Percentiles rank a stretch among this genome's conserved stretches.
Evolutionary conservation across 2,329 filamentous ascomycete genomes (phyloP).

Genomic region (Ceratocystis variospora): DNA sequence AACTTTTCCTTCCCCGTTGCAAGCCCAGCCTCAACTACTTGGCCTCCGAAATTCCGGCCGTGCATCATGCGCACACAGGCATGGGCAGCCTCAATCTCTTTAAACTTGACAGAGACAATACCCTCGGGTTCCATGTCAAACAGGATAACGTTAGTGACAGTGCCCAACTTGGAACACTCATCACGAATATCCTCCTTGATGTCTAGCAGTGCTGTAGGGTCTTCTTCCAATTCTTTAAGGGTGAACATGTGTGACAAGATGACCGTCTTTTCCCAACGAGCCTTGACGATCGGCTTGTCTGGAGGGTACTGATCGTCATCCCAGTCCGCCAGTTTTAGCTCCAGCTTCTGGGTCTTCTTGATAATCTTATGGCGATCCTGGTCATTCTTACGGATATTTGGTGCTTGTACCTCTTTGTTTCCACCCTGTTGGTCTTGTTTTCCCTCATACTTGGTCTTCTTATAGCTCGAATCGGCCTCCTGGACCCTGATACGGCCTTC

Average conservation of each 20-base stretch:
- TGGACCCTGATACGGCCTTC: conserved; percentile 65
- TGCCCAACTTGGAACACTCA: conserved; percentile 73
- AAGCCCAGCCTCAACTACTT: conserved; percentile 56
- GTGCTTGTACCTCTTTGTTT: conserved; percentile 21
- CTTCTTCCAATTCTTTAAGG: conserved; percentile 67
- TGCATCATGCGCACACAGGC: conserved; percentile 64
- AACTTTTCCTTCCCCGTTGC: conserved; percentile 60
- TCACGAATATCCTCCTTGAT: conserved; percentile 92
- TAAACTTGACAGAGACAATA: conserved; percentile 73
- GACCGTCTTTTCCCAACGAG: conserved; percentile 62
- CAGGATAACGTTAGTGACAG: conserved; percentile 79
- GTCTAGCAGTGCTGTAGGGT: conserved; percentile 68
- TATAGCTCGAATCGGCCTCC: conserved; percentile 79
- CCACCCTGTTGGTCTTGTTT: conserved; percentile 30
- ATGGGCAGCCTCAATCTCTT: conserved; percentile 52
- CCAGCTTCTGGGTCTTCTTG: conserved; percentile 77
- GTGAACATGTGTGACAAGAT: conserved; percentile 92
- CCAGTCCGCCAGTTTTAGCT: conserved; percentile 89
- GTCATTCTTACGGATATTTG: conserved; percentile 35
- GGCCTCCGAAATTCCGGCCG: conserved; percentile 64
- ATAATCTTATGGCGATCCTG: conserved; percentile 82
- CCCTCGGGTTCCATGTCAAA: conserved; percentile 79
- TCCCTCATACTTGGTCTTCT: conserved; percentile 60
- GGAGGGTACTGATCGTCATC: conserved; percentile 57
- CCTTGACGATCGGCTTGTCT: conserved; percentile 34